Evolutionary conservation across 2,329 filamentous ascomycete species (phyloP).

Genomic region (Exserohilum turcica): DNA sequence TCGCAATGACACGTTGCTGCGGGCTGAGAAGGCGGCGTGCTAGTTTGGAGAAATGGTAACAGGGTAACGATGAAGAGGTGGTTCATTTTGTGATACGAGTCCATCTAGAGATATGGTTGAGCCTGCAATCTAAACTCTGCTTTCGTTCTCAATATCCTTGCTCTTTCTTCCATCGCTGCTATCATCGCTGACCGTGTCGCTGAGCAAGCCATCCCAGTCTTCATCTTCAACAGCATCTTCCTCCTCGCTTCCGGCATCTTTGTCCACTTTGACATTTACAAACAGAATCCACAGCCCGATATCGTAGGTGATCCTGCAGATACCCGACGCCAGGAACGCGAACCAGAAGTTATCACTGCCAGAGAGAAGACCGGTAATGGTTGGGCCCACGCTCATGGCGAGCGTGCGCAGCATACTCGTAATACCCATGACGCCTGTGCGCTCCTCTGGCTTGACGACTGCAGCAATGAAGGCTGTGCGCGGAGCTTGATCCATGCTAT

Average conservation of each 20-base stretch:
- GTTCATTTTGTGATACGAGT: background rate
- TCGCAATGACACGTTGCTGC: slow-evolving; percentile 12
- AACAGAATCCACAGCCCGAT: slow-evolving; percentile 47
- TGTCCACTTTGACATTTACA: slow-evolving; percentile 42
- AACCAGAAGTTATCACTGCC: slow-evolving; percentile 44
- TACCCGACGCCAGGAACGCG: slow-evolving; percentile 46
- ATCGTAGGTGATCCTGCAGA: slow-evolving; percentile 45
- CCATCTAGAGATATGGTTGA: background rate
- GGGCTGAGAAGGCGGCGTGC: slow-evolving; percentile 6
- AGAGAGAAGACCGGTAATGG: slow-evolving; percentile 45
- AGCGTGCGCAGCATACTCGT: slow-evolving; percentile 66
- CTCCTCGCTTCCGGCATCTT: slow-evolving; percentile 20
- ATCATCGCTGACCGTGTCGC: slow-evolving; percentile 34
- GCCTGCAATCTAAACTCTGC: slow-evolving; percentile 10
- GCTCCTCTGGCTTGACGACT: slow-evolving; percentile 67
- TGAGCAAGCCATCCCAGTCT: slow-evolving; percentile 39
- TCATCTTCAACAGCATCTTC: slow-evolving; percentile 35
- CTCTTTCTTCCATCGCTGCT: slow-evolving; percentile 28
- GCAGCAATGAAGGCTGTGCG: slow-evolving; percentile 69
- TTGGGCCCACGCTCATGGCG: slow-evolving; percentile 56
- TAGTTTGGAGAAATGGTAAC: background rate
- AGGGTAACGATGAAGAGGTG: background rate
- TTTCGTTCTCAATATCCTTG: slow-evolving; percentile 27
- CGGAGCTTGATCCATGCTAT: slow-evolving; percentile 73
- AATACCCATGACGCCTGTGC: slow-evolving; percentile 73